Evolutionary conservation across 225 moss, liverwort and hornwort genomes (phyloP).

Genomic region (Thuidium tamariscinum): DNA sequence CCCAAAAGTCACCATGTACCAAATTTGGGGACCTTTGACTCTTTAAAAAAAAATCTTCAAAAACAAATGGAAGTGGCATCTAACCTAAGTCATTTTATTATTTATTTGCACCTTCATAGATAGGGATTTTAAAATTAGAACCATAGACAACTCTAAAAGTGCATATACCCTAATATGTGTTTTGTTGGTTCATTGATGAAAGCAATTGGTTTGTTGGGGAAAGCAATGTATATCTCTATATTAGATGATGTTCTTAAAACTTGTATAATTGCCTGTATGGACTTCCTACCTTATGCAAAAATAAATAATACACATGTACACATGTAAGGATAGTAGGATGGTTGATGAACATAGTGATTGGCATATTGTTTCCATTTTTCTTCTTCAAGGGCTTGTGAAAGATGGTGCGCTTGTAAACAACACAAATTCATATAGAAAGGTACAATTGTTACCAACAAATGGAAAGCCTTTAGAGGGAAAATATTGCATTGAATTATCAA

Average conservation of each 20-base stretch:
- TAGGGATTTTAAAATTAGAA: background rate
- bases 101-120: background rate
- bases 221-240: rapidly evolving
- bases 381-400: background rate
- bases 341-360: rapidly evolving
- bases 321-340: background rate
- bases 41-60: rapidly evolving
- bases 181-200: background rate
- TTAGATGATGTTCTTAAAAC: background rate
- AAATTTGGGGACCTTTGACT: rapidly evolving
- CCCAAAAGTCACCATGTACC: rapidly evolving
- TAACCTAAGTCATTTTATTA: background rate
- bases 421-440: background rate
- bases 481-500: background rate
- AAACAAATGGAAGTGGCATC: background rate
- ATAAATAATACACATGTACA: background rate
- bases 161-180: rapidly evolving
- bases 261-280: background rate
- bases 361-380: rapidly evolving
- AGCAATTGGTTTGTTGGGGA: background rate
- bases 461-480: background rate
- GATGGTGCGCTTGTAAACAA: background rate
- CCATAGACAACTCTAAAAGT: rapidly evolving
- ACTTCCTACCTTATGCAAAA: background rate
- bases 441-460: background rate